Conservation (phyloP, 2,329 filamentous ascomycete genomes). For the Chrysosporium keratinophilum region DNA sequence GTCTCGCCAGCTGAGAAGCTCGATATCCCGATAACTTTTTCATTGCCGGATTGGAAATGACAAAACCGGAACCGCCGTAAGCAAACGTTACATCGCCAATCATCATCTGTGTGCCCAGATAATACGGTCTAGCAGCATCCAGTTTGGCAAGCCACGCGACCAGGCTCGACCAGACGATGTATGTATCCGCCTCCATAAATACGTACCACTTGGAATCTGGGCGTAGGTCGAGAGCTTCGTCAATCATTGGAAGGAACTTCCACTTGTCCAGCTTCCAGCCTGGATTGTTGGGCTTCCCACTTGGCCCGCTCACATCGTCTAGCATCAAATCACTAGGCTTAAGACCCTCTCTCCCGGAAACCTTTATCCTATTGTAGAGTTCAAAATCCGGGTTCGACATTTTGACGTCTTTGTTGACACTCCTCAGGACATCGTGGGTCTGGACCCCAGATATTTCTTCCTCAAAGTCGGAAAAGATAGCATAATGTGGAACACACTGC, state of each 20-base stretch:
- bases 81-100: conserved; percentile 43
- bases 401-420: conserved; percentile 33
- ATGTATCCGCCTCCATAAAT: conserved; percentile 52
- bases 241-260: conserved; percentile 48
- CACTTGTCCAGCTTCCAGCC: conserved; percentile 48
- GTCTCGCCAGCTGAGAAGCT: conserved; percentile 31
- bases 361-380: conserved; percentile 41
- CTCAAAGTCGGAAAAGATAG: conserved; percentile 50
- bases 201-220: conserved; percentile 48
- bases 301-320: conserved; percentile 31
- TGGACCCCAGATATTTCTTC: conserved; percentile 43
- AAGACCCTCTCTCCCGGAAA: conserved; percentile 37
- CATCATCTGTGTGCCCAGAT: conserved; percentile 46
- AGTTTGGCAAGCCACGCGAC: conserved; percentile 44
- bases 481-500: conserved; percentile 45
- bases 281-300: conserved; percentile 38
- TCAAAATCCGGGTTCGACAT: conserved; percentile 40
- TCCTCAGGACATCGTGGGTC: conserved; percentile 42
- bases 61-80: conserved; percentile 45
- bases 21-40: conserved; percentile 36
- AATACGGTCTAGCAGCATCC: conserved; percentile 40
- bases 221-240: conserved; percentile 37
- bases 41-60: conserved; percentile 43
- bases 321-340: conserved; percentile 19
- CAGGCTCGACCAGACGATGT: conserved; percentile 45